Evolutionary conservation across 2,329 filamentous ascomycete species (phyloP), one percentile per base, ranked within the genome.

Genomic region (Ophiocordyceps robertsii): DNA sequence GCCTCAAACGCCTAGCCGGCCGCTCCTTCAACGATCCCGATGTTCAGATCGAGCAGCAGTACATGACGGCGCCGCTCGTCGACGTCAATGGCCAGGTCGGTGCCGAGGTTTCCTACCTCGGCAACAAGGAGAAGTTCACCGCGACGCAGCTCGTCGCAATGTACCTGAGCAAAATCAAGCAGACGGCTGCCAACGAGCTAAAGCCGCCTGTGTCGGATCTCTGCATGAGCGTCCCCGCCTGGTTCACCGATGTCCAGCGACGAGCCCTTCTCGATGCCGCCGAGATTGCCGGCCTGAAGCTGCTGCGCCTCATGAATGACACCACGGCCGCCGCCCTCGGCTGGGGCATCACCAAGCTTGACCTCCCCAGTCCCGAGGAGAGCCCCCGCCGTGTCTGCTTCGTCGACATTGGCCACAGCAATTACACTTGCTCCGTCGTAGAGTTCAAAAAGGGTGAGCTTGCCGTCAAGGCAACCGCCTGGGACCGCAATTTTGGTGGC

Each of bases 381-480:
- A 87, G 87, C 72, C 89, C 92, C 47, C 81, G 84, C 58, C 80
- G 90, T 44, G 88, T 96, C 43, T 81, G 77, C 53, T 95, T 98
- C 57, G 69, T 98, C 66, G 92, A 98, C 64, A 84, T 98, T 53
- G 92, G 92, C 52, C 84, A 96, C 77, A 90, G 83, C 72, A 92
- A 92, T 73, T 96, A 93, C 74, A 93, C 89, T 45, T 82, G 76
- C 65, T 90, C 89, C 49, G 79, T 98, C 51, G 87, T 96, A 49
- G 90, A 96, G 70, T 96, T 95, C 75, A 82, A 77, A 66, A 96
- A 96, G 75, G 92, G 92, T 49, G 92, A 98, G 72, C 75, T 98
- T 48, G 77, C 85, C 49, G 88, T 98, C 66, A 90, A 95, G 75
- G 73, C 86, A 24, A 95, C 89, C 37, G 80, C 89, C 48, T 95